Evolutionary conservation across 768 basidiomycete species (phyloP), one percentile per base, ranked within the genome.

Genomic region (Podaxis carcinomalis): DNA sequence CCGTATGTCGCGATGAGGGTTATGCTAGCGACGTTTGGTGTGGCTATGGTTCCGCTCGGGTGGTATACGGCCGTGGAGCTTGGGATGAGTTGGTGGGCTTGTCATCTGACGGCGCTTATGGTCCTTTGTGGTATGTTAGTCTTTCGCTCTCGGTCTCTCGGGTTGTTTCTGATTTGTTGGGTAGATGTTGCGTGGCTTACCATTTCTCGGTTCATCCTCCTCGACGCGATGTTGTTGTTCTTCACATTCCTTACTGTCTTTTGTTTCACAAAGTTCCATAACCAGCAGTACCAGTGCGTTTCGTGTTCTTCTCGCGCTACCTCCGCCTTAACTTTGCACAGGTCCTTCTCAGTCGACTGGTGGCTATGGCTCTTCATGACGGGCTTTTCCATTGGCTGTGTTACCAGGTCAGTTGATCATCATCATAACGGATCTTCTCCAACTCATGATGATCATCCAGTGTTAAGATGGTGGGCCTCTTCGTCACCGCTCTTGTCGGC

Each of bases 161-260:
- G 39, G 56, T 27, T 39, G 56, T 39, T 53, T 56, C 19, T 56
- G 3, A 56, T 63, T 11, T 25, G 37, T 21, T 23, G 19, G 21
- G n/a, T 64, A 97, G 97, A 99, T 75, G 86, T 98, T 63, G 95
- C 91, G 63, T 99, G 95, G 97, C 74, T 98, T 49, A 90, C 88
- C 67, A 99, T 98, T 70, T 96, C 95, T 28, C 87, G 96, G 25
- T 99, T 99, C 73, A 95, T 98, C 74, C 87, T 99, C 39, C 80
- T 99, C 68, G 97, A 99, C 72, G 95, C 97, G 21, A 97, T 99
- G 93, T 78, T 99, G n/a, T 79, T 99, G 36, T 97, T 96, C 82
- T 98, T 99, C 79, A 98, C 97, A 42, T 93, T 98, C 81, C 88
- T 92, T 69, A 95, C 95, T 46, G 91, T 96, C 66, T 95, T 96